Base-by-base conservation (phyloP, 495 filamentous ascomycete genomes). In the Wilcoxina mikolae region DNA sequence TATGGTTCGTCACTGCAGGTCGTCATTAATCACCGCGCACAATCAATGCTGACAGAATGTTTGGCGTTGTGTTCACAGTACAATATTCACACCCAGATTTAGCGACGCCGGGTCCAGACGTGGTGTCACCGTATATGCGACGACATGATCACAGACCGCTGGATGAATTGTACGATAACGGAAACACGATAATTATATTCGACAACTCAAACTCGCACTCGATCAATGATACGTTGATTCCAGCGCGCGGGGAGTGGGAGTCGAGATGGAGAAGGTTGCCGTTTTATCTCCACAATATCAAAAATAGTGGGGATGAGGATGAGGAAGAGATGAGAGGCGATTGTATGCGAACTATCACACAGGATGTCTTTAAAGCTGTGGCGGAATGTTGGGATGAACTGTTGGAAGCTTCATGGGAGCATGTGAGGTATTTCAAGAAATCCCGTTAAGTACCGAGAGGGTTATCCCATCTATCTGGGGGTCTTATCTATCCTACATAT, bases 101-200 rank as follows among this genome's bases (percentile, higher is more conserved):
- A 3, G 51, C 51, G 35, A 56, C 53, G 0, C 60, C 60, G 0
- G 60, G 61, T 4, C 67, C 68, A 2, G 60, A 67, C 23, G 35
- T 64, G 46, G 24, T 28, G 12, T 20, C 31, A 23, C 17, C 39
- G 9, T 43, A 43, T 43, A 38, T n/a, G 51, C 15, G 12, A 44
- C 2, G 17, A 61, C 2, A 31, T 20, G 28, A 15, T 42, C 23
- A 1, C 38, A n/a, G 33, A 17, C 55, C 50, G 31, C 54, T 69
- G 22, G 63, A 64, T 3, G 61, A 64, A 38, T 60, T 60, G 7
- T 71, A 69, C 51, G 76, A 77, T 51, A 78, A 78, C 45, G 68
- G 72, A 20, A 76, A 72, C 51, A 73, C 71, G 0, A 74, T 78
- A 29, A 76, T 78, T 44, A 62, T 78, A 27, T 76, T 78, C 50